These are phyloP conservation scores for Fusarium camptoceras DNA, from an alignment of 2,329 filamentous ascomycete genomes.

Conservation along the genomic window DNA sequence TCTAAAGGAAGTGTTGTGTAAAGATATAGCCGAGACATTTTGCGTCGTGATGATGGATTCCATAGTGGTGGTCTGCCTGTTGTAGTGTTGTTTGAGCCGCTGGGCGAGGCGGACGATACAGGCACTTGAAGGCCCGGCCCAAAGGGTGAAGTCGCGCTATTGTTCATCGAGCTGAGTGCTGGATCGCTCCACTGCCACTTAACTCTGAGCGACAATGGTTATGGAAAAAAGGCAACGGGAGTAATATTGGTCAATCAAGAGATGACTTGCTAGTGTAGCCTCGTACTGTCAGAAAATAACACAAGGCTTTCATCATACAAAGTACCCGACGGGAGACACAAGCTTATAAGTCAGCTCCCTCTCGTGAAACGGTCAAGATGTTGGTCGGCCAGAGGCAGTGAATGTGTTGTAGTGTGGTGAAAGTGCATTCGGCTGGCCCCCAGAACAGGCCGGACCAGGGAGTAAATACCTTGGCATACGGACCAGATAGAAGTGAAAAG, in stretches of 20 bases:
- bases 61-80: conserved; percentile 68
- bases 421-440: conserved; percentile 21
- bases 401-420: conserved; percentile 1
- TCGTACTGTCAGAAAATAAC: conserved; percentile 15
- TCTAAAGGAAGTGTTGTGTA: conserved; percentile 66
- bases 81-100: conserved; percentile 47
- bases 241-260: conserved; percentile 12
- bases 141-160: conserved; percentile 28
- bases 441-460: conserved; percentile 24
- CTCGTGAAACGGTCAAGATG: conserved; percentile 9
- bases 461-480: conserved; percentile 23
- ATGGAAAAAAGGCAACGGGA: conserved; percentile 6
- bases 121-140: conserved; percentile 31
- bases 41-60: conserved; percentile 64
- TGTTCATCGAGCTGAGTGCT: conserved; percentile 23
- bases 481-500: not conserved
- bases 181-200: not conserved
- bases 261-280: conserved; percentile 17
- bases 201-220: not conserved
- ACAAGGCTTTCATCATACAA: conserved; percentile 34
- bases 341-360: conserved; percentile 37
- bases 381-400: conserved; percentile 35
- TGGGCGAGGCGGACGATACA: conserved; percentile 45
- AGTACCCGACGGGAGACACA: conserved; percentile 19
- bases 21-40: conserved; percentile 67